Base-by-base conservation (phyloP, 1,139 yeast genomes). In the Hyphopichia fennica region DNA sequence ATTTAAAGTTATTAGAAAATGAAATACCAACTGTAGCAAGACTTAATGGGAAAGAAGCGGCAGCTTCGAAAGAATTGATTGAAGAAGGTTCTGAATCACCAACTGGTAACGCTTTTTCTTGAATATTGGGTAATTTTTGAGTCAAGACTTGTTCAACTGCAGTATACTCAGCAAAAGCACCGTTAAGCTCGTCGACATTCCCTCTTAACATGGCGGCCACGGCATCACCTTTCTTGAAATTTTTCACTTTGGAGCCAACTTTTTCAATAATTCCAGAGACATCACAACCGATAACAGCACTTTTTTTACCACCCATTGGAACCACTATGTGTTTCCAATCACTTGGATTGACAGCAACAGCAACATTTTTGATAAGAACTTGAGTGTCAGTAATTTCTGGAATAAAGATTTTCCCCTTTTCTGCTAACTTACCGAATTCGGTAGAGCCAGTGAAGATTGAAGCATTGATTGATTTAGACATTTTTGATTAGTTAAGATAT, bases 281-380 rank as follows among this genome's bases (percentile, higher is more conserved):
- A 51, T 82, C 88, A 39, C 80, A 68, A 14, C 88, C 88, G 15
- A 67, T 55, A 39, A 77, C 70, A 15, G 10, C 20, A 18, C 37
- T 33, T 17, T 15, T 27, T n/a, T 20, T 11, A 33, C 28, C 29
- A 19, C 35, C 34, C 23, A 17, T 6, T 7, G 8, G 8, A 18
- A 4, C 33, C 7, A 19, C 11, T n/a, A 38, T 15, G 50, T 82
- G 87, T 53, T 83, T 84, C 85, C 86, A 84, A 57, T 87, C 95
- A 13, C 87, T 80, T 35, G 95, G 95, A 56, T 87, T 87, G 34
- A 77, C 72, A 4, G 89, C 90, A 41, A 62, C 74, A 2, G 91
- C 84, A 34, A 65, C 64, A 6, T 81, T 70, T 58, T 80, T 77
- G 47, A 87, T 58, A 33, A 85, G 60, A 9, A 84, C 54, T 50